Conservation (phyloP, 2,329 filamentous ascomycete species). For the Aspergillus spinulosporus region DNA sequence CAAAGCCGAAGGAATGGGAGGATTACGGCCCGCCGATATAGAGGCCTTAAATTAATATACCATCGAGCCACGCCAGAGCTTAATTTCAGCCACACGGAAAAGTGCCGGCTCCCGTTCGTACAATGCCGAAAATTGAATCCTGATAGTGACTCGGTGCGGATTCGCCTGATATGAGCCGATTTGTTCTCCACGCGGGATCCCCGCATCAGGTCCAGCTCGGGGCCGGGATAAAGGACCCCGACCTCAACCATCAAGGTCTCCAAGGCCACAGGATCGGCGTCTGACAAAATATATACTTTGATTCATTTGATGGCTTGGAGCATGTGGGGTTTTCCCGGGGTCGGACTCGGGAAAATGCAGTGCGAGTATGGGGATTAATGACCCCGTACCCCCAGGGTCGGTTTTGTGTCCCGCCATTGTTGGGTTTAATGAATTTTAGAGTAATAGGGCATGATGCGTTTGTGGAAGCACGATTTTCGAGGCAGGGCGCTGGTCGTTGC, state of each 20-base stretch:
- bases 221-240: background rate
- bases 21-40: background rate
- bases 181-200: background rate
- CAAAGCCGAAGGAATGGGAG: background rate
- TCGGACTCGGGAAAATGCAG: background rate
- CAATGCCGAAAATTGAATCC: background rate
- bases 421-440: no score
- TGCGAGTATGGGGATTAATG: background rate
- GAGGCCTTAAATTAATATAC: no score
- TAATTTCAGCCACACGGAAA: background rate
- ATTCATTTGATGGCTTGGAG: no score
- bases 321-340: background rate
- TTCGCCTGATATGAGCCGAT: background rate
- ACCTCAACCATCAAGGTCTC: background rate
- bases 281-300: background rate
- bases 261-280: background rate
- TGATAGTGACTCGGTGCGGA: background rate
- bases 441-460: conserved; percentile 14
- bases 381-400: background rate
- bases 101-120: background rate
- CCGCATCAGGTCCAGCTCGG: background rate
- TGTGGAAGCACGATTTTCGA: conserved; percentile 27
- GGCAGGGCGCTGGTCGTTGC: conserved; percentile 24
- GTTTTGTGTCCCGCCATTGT: no score
- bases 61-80: background rate